Evolutionary conservation across 805 yeast species (phyloP).

Genomic region (Kluyveromyces wickerhamii): DNA sequence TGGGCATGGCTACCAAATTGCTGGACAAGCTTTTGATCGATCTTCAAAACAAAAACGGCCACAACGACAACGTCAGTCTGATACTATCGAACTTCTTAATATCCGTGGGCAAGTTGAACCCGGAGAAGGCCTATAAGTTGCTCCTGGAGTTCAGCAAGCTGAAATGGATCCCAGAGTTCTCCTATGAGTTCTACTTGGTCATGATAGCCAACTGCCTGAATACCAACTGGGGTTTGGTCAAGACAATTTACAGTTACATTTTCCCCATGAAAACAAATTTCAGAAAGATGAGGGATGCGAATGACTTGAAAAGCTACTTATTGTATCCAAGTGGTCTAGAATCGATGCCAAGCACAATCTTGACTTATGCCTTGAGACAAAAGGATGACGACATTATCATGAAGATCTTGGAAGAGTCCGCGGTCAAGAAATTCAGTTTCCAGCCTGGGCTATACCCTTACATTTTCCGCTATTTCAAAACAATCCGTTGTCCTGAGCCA

Average conservation of each 20-base stretch:
- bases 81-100: slow-evolving; percentile 39
- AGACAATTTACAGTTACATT: slow-evolving; percentile 32
- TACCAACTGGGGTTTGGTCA: slow-evolving; percentile 27
- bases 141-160: slow-evolving; percentile 32
- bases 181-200: slow-evolving; percentile 32
- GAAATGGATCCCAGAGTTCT: slow-evolving; percentile 36
- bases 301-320: slow-evolving; percentile 15
- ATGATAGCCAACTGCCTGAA: slow-evolving; percentile 30
- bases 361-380: slow-evolving; percentile 24
- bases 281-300: slow-evolving; percentile 3
- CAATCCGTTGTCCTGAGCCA: slow-evolving; percentile 26
- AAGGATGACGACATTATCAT: slow-evolving; percentile 28
- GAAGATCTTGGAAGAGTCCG: slow-evolving; percentile 34
- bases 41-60: slow-evolving; percentile 32
- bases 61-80: slow-evolving; percentile 30
- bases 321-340: slow-evolving; percentile 21
- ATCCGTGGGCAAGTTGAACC: slow-evolving; percentile 31
- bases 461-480: slow-evolving; percentile 28
- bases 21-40: slow-evolving; percentile 47
- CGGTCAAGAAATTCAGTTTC: slow-evolving; percentile 29
- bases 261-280: slow-evolving; percentile 27
- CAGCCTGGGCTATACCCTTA: slow-evolving; percentile 27
- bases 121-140: slow-evolving; percentile 29
- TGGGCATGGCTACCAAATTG: slow-evolving; percentile 44
- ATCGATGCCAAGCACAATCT: slow-evolving; percentile 17